These are phyloP conservation scores for Blastocystis sp. DNA, from an alignment of 352 stramenopile species.

Conservation along the genomic window DNA sequence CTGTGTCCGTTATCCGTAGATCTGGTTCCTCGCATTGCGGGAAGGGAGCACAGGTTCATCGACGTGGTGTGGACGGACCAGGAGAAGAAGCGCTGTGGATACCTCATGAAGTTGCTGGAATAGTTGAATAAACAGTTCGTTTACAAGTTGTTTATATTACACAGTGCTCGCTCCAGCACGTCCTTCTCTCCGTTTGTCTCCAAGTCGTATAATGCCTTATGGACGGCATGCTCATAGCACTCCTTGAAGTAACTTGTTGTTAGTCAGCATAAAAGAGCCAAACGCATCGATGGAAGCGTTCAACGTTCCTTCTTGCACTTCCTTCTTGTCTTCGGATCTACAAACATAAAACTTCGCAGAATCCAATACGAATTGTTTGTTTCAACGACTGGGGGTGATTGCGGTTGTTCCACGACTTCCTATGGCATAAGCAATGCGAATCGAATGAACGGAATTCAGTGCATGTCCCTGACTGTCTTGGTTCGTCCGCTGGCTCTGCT, in stretches of 20 bases:
- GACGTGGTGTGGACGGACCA: conserved; percentile 39
- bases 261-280: no score
- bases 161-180: neutral
- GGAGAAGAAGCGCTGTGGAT: neutral
- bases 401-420: no score
- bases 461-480: neutral
- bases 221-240: neutral
- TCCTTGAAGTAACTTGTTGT: neutral
- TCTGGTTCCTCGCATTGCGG: conserved; percentile 5
- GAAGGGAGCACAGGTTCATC: conserved; percentile 46
- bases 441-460: neutral
- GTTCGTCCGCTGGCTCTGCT: neutral
- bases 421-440: neutral
- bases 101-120: conserved; percentile 59
- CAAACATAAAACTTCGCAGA: no score
- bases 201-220: neutral
- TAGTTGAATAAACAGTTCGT: neutral
- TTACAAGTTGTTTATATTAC: neutral
- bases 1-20: neutral
- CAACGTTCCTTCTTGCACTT: no score
- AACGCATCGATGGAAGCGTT: no score
- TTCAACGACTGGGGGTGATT: no score
- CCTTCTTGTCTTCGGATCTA: no score
- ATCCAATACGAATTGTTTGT: no score
- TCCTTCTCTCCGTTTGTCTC: neutral